Evolutionary conservation across 2,329 filamentous ascomycete genomes (phyloP).

Genomic region (Fusarium albosuccineum): DNA sequence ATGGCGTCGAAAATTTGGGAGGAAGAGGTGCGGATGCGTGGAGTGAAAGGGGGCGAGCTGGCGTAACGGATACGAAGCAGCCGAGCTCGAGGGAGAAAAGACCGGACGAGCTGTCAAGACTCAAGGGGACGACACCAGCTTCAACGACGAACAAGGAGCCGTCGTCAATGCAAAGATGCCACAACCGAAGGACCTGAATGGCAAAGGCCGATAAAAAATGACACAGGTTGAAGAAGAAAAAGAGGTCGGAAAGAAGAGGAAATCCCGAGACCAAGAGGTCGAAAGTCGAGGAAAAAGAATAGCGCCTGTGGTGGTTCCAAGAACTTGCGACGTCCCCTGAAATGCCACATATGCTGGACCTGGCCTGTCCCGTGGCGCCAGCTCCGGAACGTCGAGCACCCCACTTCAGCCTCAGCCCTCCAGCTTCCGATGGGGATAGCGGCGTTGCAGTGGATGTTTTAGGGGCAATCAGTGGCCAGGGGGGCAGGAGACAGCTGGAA

Average conservation of each 20-base stretch:
- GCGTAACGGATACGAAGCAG: conserved; percentile 28
- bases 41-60: conserved; percentile 34
- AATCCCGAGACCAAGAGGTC: conserved; percentile 36
- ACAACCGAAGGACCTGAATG: conserved; percentile 32
- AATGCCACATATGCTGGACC: conserved; percentile 50
- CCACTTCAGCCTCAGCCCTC: conserved; percentile 40
- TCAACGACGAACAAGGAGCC: conserved; percentile 38
- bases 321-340: conserved; percentile 47
- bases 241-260: conserved; percentile 35
- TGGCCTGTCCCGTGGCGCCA: conserved; percentile 16
- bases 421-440: conserved; percentile 37
- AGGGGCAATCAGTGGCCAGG: conserved; percentile 41
- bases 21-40: conserved; percentile 22
- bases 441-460: conserved; percentile 40
- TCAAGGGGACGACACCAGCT: conserved; percentile 47
- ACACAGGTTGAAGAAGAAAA: conserved; percentile 40
- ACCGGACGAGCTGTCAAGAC: conserved; percentile 54
- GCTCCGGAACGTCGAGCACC: conserved; percentile 36
- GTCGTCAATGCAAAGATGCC: conserved; percentile 43
- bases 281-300: conserved; percentile 36
- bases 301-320: conserved; percentile 41
- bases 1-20: conserved; percentile 17
- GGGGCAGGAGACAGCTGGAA: too few species aligned
- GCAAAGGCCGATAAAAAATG: conserved; percentile 33
- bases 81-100: conserved; percentile 41